Evolutionary conservation across 352 stramenopile species (phyloP).

Genomic region (Globisporangium camurandrum): DNA sequence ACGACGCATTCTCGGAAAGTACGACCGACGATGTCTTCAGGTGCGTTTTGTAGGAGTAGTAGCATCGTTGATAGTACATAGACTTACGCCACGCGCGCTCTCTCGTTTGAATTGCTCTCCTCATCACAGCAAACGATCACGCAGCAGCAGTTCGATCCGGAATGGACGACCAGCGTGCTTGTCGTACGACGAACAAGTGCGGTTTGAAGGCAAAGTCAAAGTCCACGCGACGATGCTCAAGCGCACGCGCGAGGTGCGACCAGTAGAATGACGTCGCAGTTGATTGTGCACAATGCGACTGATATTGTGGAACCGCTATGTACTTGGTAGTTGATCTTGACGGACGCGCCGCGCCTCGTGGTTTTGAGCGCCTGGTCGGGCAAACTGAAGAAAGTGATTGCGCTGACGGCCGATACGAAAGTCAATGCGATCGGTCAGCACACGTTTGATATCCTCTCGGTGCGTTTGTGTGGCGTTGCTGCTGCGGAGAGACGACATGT

Average conservation of each 20-base stretch:
- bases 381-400: slow-evolving; percentile 68
- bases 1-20: slow-evolving; percentile 70
- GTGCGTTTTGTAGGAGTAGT: slow-evolving; percentile 25
- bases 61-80: neutral
- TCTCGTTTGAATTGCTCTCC: too few relatives aligned
- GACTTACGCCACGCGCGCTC: neutral
- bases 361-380: slow-evolving; percentile 60
- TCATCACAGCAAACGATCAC: slow-evolving; percentile 47
- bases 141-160: slow-evolving; percentile 58
- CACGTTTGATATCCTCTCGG: slow-evolving; percentile 72
- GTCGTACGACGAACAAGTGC: slow-evolving; percentile 54
- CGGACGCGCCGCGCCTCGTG: slow-evolving; percentile 58
- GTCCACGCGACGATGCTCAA: slow-evolving; percentile 76
- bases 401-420: slow-evolving; percentile 51
- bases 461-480: slow-evolving; percentile 15
- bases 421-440: slow-evolving; percentile 64
- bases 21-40: slow-evolving; percentile 38
- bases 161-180: slow-evolving; percentile 48
- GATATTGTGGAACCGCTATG: neutral
- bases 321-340: slow-evolving; percentile 45
- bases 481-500: neutral
- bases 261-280: too few relatives aligned
- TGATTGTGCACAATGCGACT: too few relatives aligned
- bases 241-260: slow-evolving; percentile 51
- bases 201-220: slow-evolving; percentile 69